These are phyloP conservation scores for Artemisia argyi DNA, from an alignment of 129 eudicot species.

Conservation along the genomic window DNA sequence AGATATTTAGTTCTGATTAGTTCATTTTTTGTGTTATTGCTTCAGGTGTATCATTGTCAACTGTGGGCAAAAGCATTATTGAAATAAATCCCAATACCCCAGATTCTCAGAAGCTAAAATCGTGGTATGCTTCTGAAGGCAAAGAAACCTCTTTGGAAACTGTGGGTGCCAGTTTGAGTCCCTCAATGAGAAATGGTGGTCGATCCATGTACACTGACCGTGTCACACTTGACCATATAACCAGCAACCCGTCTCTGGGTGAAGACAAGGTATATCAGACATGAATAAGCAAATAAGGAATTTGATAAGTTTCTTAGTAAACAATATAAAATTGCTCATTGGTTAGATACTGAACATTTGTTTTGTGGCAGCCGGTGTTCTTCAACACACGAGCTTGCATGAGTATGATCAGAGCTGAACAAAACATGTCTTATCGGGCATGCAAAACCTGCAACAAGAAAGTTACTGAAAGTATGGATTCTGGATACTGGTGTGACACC, in stretches of 20 bases:
- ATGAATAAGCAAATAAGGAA: background rate
- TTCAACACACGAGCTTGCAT: conserved; percentile 61
- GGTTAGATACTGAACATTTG: background rate
- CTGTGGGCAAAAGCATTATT: conserved; percentile 64
- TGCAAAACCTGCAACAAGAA: conserved; percentile 94
- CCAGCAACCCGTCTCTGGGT: conserved; percentile 71
- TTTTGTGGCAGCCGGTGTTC: conserved; percentile 65
- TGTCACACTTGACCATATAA: conserved; percentile 62
- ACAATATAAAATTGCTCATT: background rate
- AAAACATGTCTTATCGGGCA: conserved; percentile 85
- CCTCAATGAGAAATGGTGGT: conserved; percentile 50
- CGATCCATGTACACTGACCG: conserved; percentile 77
- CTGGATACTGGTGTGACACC: conserved; percentile 94
- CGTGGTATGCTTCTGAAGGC: conserved; percentile 87
- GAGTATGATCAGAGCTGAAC: conserved; percentile 76
- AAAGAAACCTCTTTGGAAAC: conserved; percentile 79
- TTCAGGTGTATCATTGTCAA: conserved; percentile 81
- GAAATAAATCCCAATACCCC: conserved; percentile 76
- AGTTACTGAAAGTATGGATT: conserved; percentile 78
- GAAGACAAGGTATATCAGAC: conserved; percentile 71
- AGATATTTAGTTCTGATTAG: background rate
- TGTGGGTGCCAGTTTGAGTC: conserved; percentile 66
- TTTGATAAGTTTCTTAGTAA: background rate
- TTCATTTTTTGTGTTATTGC: background rate
- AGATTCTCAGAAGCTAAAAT: conserved; percentile 73